Base-by-base conservation (phyloP, 768 basidiomycete species). In the Royoungia palumana region DNA sequence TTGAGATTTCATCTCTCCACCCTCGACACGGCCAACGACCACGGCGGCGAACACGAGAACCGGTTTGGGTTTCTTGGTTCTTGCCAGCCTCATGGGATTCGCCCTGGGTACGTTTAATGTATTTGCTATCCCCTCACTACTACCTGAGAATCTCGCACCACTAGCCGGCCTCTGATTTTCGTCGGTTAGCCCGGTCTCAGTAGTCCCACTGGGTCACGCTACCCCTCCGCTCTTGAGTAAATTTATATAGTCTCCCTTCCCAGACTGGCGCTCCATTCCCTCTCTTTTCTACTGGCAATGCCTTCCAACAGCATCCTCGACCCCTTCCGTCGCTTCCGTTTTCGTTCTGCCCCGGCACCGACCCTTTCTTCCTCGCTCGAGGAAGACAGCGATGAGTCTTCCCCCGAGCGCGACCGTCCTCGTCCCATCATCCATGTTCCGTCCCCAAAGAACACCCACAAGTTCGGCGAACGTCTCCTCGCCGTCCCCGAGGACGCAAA, bases 311-410 rank as follows among this genome's bases (percentile, higher is more conserved):
- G 3, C 1, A 9, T 2, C 6, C 46, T 67, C 19, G 48, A 54
- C 17, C 52, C 49, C 30, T 52, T 65, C 47, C 65, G 58, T 16
- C 67, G 56, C 17, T 41, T 65, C 17, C 67, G 65, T 10, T 50
- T 34, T 9, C 55, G 62, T 16, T 37, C 51, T 16, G 22, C 16
- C 16, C 28, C 38, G 3, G 27, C 14, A 14, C 35, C 49, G n/a
- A 9, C 24, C 13, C 35, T 10, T 16, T 37, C 40, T 2, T 12
- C 51, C 0, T 32, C 53, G 0, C 46, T 27, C n/a, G 60, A 67
- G 41, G 46, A 58, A 2, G 64, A 64, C 54, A 67, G 44, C 12
- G 67, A 67, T 17, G 48, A 42, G 10, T 58, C 53, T 12, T 58
- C 64, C 0, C 61, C 57, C 0, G 54, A 64, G 20, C 46, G 36